Percentiles rank a stretch among this genome's conserved stretches.
phyloP scores from a whole-genome alignment of 306 rosid genomes.

The Quercus mongolica region DNA sequence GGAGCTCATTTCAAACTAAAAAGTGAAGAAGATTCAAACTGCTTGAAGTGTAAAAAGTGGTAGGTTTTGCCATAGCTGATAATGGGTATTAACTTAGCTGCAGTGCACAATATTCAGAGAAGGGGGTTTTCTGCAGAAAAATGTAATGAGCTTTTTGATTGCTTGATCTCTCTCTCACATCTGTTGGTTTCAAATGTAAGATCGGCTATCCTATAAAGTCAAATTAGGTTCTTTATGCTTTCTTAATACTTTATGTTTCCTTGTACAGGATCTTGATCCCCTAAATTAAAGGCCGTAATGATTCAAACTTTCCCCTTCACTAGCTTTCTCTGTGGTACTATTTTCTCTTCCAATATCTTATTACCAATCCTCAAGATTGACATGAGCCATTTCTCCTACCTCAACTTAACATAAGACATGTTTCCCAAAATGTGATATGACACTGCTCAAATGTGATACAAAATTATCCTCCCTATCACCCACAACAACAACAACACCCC shows the following conservation, averaged over 20 bases:
- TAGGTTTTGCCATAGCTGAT: slow-evolving; percentile 39
- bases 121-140: slow-evolving; percentile 22
- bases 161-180: slow-evolving; percentile 13
- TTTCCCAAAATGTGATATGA: too few species aligned
- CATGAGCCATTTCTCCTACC: too few species aligned
- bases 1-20: slow-evolving; percentile 6
- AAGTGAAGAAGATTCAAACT: slow-evolving; percentile 18
- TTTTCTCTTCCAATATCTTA: too few species aligned
- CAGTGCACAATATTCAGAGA: slow-evolving; percentile 26
- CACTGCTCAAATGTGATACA: too few species aligned
- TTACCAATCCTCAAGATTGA: too few species aligned
- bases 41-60: slow-evolving; percentile 58
- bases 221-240: background rate
- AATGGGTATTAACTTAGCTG: slow-evolving; percentile 7
- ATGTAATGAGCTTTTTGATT: slow-evolving; percentile 19
- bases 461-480: too few species aligned
- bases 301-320: background rate
- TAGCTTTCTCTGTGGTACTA: too few species aligned
- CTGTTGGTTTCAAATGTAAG: slow-evolving; percentile 21
- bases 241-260: background rate
- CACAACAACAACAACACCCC: too few species aligned
- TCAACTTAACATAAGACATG: too few species aligned
- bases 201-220: background rate
- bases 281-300: background rate
- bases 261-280: background rate